phyloP scores from a whole-genome alignment of 1,284 basidiomycete species.

The Malassezia globosa region DNA sequence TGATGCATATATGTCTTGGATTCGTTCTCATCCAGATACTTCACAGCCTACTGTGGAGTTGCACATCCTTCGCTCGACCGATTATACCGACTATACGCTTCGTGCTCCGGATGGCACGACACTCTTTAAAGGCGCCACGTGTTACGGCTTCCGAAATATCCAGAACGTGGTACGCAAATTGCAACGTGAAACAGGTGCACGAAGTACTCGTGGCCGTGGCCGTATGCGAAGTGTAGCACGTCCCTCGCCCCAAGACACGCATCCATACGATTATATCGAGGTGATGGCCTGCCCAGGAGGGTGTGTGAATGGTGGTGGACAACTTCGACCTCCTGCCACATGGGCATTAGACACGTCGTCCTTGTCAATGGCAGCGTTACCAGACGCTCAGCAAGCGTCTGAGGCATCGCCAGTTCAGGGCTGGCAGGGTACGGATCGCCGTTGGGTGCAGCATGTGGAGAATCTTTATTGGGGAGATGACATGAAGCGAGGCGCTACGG shows the following conservation, averaged over 20 bases:
- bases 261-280: constrained; percentile 80
- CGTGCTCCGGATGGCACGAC: constrained; percentile 51
- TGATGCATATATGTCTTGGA: constrained; percentile 28
- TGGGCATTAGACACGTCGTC: constrained; percentile 47
- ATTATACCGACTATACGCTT: constrained; percentile 58
- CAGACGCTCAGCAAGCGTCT: constrained; percentile 46
- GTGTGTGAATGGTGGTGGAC: constrained; percentile 94
- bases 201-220: constrained; percentile 19
- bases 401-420: constrained; percentile 24
- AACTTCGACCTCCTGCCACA: constrained; percentile 49
- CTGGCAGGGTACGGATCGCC: constrained; percentile 43
- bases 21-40: constrained; percentile 7
- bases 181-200: constrained; percentile 53
- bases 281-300: constrained; percentile 99
- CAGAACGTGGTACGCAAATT: constrained; percentile 90
- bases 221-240: background rate
- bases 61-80: constrained; percentile 44
- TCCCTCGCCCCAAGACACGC: constrained; percentile 17
- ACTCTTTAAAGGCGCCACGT: constrained; percentile 82
- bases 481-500: background rate
- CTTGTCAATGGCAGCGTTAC: constrained; percentile 23
- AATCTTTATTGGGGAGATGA: constrained; percentile 30
- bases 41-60: constrained; percentile 27
- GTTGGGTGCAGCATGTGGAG: constrained; percentile 43
- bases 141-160: constrained; percentile 93